phyloP scores from a whole-genome alignment of 2,329 filamentous ascomycete genomes.

The Aspergillus nomiae region DNA sequence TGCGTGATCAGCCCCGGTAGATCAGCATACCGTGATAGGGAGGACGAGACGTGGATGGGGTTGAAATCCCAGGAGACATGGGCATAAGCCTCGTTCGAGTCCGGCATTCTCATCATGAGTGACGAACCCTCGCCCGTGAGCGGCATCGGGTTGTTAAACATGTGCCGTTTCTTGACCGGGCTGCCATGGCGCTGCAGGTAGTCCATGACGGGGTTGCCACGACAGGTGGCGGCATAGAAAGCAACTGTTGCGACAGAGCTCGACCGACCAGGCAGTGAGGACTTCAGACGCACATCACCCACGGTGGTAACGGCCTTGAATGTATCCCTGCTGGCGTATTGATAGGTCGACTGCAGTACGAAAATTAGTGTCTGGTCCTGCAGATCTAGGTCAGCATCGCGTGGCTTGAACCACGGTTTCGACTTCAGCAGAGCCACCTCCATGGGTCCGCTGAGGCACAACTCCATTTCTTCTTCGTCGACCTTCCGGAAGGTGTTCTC shows the following conservation, averaged over 20 bases:
- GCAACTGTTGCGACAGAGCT: conserved; percentile 95
- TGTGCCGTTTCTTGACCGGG: conserved; percentile 91
- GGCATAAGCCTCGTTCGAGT: conserved; percentile 98
- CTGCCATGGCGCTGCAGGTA: conserved; percentile 90
- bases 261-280: conserved; percentile 81
- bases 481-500: conserved; percentile 99
- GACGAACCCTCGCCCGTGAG: conserved; percentile 82
- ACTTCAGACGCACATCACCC: conserved; percentile 93
- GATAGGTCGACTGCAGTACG: conserved; percentile 87
- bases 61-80: conserved; percentile 98
- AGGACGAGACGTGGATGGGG: conserved; percentile 95
- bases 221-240: conserved; percentile 86
- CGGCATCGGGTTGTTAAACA: conserved; percentile 97
- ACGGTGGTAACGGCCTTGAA: conserved; percentile 91
- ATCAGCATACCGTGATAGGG: conserved; percentile 94
- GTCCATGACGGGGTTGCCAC: conserved; percentile 95
- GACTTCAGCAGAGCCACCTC: conserved; percentile 92
- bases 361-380: conserved; percentile 93
- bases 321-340: conserved; percentile 91
- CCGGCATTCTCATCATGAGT: conserved; percentile 83
- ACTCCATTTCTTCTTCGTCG: conserved; percentile 89
- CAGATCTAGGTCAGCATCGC: conserved; percentile 81
- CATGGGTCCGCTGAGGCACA: conserved; percentile 82
- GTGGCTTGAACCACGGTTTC: conserved; percentile 95
- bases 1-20: conserved; percentile 97